Evolutionary conservation across 768 basidiomycete species (phyloP), one percentile per base, ranked within the genome.

Genomic region (Lactarius sanguifluus): DNA sequence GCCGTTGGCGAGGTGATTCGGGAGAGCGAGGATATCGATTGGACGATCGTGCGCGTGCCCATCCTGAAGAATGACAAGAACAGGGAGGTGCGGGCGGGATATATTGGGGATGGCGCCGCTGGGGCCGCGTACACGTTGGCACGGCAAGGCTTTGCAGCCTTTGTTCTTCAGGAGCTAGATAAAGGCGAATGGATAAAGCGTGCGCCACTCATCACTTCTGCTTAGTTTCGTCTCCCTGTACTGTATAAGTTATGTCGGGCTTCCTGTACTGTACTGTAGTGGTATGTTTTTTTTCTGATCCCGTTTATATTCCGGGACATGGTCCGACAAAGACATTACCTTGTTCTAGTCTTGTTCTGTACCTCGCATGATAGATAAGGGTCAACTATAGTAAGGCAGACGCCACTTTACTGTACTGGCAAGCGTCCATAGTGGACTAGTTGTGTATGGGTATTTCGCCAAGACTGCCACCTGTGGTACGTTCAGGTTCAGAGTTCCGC

Each of bases 21-120:
- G 13, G 76, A 82, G 65, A 82, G 81, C 15, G 77, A 77, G 0
- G 79, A 82, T 23, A 71, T 90, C 20, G 83, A 86, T 28, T 91
- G 88, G 87, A 91, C 88, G 8, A 83, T 91, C 55, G 85, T 80
- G 36, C 79, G 90, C 40, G 88, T 92, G 2, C 89, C 89, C 0
- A 60, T 89, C 30, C 72, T 92, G 71, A 86, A 80, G 52, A 80
- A 84, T 67, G 76, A 79, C 5, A 72, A 79, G 30, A 77, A 77
- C 16, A 82, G 76, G 68, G 78, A 78, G 0, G 78, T 85, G 38
- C 73, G 83, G 3, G 86, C 82, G 34, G 90, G 90, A 3, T 89
- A 90, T 71, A 76, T 88, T 6, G 90, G 90, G 3, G 90, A 91
- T 69, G 82, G 82, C 18, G 81, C 79, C 69, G 81, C 80, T 9